Evolutionary conservation across 2,329 filamentous ascomycete species (phyloP), one percentile per base, ranked within the genome.

Genomic region (Fusarium nodosum): DNA sequence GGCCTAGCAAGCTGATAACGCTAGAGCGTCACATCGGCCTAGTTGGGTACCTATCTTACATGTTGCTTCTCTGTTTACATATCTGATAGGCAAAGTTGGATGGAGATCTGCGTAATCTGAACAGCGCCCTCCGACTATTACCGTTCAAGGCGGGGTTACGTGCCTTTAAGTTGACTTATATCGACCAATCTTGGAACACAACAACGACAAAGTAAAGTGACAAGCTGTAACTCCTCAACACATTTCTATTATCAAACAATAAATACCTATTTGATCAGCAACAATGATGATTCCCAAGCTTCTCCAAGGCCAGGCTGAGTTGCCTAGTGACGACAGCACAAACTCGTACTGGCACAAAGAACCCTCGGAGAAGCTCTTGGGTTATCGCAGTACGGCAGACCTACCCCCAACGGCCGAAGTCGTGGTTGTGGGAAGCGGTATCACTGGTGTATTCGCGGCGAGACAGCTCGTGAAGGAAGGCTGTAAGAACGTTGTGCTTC

Each of bases 321-420:
- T 93, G 22, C 91, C 91, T 4, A 87, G 86, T 4, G 79, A 82
- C 5, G 82, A 86, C 39, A 87, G 90, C 41, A 90, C 88, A 5
- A 76, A 79, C 28, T 92, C 92, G 0, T 94, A 91, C 82, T 95
- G 92, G 92, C 91, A 92, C 75, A 85, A 83, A 54, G 84, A 91
- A 62, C 91, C 90, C 0, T 92, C 90, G 5, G 74, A 84, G 54
- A 83, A 84, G 60, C 84, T 95, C 7, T 79, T 88, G 0, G 89
- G 89, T n/a, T 89, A 93, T 74, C 85, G 87, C 18, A 90, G 90
- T 0, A 94, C 92, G 0, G 74, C 81, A 1, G 79, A 87, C 9
- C 81, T 94, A 24, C 92, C 92, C 2, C 72, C 78, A 4, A 79
- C 82, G 46, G 89, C 89, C 0, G 91, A 93, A 77, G 84, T 93